Evolutionary conservation across 2,329 filamentous ascomycete species (phyloP).

Genomic region (Purpureocillium takamizusanense): DNA sequence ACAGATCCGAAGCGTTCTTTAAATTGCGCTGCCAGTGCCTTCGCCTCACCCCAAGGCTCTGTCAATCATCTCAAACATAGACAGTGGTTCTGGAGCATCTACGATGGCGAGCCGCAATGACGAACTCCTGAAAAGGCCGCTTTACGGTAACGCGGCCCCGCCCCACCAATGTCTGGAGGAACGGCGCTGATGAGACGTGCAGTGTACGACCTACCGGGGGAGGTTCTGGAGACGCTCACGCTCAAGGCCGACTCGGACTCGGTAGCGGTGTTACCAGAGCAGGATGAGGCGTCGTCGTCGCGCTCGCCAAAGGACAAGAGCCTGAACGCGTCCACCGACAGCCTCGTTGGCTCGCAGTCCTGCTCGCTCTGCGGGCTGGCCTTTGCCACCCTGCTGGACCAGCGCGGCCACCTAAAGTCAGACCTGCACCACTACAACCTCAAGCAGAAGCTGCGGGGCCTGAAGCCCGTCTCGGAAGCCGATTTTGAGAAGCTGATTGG

Average conservation of each 20-base stretch:
- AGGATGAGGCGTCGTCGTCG: slow-evolving; percentile 14
- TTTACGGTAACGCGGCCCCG: slow-evolving; percentile 34
- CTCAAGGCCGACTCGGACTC: slow-evolving; percentile 27
- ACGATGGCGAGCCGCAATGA: slow-evolving; percentile 17
- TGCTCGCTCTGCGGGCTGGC: slow-evolving; percentile 72
- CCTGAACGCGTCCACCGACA: slow-evolving; percentile 19
- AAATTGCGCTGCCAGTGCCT: too few species aligned
- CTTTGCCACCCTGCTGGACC: slow-evolving; percentile 68
- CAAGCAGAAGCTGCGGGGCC: slow-evolving; percentile 77
- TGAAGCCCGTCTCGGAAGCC: slow-evolving; percentile 60
- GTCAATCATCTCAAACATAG: too few species aligned
- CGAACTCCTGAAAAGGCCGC: slow-evolving; percentile 39
- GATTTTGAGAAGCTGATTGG: slow-evolving; percentile 85
- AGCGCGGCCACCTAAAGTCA: slow-evolving; percentile 77
- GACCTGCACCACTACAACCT: slow-evolving; percentile 92
- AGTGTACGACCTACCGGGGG: slow-evolving; percentile 77
- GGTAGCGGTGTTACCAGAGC: slow-evolving; percentile 8
- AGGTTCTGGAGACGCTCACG: slow-evolving; percentile 61
- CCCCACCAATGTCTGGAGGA: background rate
- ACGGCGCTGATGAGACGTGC: slow-evolving; percentile 6
- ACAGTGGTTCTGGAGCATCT: too few species aligned
- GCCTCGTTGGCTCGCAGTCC: slow-evolving; percentile 54
- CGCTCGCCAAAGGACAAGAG: slow-evolving; percentile 13
- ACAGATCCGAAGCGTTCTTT: background rate
- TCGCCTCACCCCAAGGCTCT: too few species aligned